These are phyloP conservation scores for Aphanomyces stellatus DNA, from an alignment of 352 stramenopile genomes.

Conservation along the genomic window DNA sequence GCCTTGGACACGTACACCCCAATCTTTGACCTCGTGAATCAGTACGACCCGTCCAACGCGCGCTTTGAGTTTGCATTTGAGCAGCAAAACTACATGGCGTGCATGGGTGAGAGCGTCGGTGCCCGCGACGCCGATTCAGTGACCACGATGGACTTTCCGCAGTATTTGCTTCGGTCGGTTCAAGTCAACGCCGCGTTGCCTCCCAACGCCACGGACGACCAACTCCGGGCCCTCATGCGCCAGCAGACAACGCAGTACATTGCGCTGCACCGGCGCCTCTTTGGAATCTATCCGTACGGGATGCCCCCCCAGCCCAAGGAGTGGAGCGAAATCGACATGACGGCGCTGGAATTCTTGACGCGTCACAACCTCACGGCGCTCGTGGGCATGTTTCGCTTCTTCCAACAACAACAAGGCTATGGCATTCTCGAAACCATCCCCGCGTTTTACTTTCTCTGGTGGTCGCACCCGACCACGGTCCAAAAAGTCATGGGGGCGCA, in stretches of 20 bases:
- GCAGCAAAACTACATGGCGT: background rate
- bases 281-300: background rate
- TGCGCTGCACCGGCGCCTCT: background rate
- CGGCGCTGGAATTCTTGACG: background rate
- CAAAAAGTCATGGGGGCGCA: background rate
- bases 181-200: background rate
- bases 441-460: background rate
- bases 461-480: background rate
- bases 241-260: background rate
- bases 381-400: background rate
- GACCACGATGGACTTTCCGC: background rate
- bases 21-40: background rate
- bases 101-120: background rate
- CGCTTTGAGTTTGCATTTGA: background rate
- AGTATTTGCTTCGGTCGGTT: background rate
- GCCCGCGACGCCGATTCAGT: background rate
- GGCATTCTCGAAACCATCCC: background rate
- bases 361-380: background rate
- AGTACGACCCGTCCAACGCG: background rate
- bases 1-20: background rate
- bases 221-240: background rate
- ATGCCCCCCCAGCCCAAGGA: background rate
- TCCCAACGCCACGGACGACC: background rate
- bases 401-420: background rate
- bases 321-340: background rate